A percentile compares a stretch with the other conserved stretches of the same genome.
Evolutionary conservation across 2,329 filamentous ascomycete species (phyloP).

Genomic region (Sclerotinia glacialis): DNA sequence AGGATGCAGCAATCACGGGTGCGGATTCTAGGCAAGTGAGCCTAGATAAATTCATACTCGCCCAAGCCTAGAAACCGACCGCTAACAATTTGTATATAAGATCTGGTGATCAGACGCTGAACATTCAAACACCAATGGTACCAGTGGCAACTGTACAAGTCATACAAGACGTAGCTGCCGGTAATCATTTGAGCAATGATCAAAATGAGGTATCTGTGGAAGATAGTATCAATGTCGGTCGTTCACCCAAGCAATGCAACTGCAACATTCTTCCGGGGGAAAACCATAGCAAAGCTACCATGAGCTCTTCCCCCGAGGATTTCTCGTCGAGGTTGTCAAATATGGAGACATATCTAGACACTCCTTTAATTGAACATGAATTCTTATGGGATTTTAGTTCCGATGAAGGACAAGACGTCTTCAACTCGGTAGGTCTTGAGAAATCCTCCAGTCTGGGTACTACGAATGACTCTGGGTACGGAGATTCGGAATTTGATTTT

Average conservation of each 20-base stretch:
- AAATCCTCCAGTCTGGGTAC: not conserved
- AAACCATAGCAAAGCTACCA: not conserved
- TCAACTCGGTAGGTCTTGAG: not conserved
- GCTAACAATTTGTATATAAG: not conserved
- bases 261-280: not conserved
- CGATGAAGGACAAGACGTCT: not conserved
- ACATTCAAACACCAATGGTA: not conserved
- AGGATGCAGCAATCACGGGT: not conserved
- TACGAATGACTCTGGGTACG: not conserved
- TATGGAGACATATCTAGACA: not conserved
- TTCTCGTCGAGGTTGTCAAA: not conserved
- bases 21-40: not conserved
- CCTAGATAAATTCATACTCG: not conserved
- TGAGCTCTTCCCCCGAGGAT: not conserved
- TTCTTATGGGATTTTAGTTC: constrained; percentile 10
- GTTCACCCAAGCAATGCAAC: not conserved
- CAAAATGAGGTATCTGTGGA: not conserved
- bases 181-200: not conserved
- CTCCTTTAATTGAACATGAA: not conserved
- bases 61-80: not conserved
- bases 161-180: not conserved
- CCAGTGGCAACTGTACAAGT: not conserved
- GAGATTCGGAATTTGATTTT: not conserved
- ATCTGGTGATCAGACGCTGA: not conserved
- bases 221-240: not conserved